These are phyloP conservation scores for Xylariales sp. DNA, from an alignment of 2,329 filamentous ascomycete species.

Conservation along the genomic window DNA sequence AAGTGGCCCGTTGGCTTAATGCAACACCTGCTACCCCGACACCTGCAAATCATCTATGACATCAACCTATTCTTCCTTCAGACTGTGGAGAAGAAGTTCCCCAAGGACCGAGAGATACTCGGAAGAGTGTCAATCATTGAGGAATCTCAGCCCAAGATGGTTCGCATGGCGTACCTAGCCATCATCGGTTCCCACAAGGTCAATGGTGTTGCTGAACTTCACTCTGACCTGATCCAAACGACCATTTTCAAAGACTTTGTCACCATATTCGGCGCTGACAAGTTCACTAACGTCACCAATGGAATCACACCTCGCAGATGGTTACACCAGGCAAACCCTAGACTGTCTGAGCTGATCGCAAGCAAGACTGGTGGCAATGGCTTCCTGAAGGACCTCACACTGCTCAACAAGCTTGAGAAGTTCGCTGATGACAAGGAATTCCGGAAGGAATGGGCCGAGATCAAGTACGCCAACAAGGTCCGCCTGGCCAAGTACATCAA, in stretches of 20 bases:
- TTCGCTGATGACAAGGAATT: conserved; percentile 82
- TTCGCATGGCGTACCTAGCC: conserved; percentile 93
- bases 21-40: conserved; percentile 87
- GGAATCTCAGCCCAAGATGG: conserved; percentile 94
- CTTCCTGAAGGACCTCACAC: conserved; percentile 86
- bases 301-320: conserved; percentile 94
- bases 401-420: conserved; percentile 80
- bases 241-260: conserved; percentile 99
- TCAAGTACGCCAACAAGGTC: conserved; percentile 95
- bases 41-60: conserved; percentile 96
- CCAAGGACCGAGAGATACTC: conserved; percentile 82
- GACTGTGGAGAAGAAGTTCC: conserved; percentile 82
- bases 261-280: conserved; percentile 87
- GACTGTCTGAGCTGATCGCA: conserved; percentile 85
- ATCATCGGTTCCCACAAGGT: conserved; percentile 98
- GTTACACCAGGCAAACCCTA: conserved; percentile 95
- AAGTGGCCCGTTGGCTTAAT: conserved; percentile 95
- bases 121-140: conserved; percentile 92
- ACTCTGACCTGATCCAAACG: conserved; percentile 96
- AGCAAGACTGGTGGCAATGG: conserved; percentile 78
- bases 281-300: conserved; percentile 98
- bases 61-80: conserved; percentile 96
- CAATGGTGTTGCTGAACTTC: conserved; percentile 94
- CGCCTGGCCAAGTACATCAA: conserved; percentile 90
- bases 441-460: conserved; percentile 90